Evolutionary conservation across 2,329 filamentous ascomycete genomes (phyloP).

Genomic region (Cercospora sojina): DNA sequence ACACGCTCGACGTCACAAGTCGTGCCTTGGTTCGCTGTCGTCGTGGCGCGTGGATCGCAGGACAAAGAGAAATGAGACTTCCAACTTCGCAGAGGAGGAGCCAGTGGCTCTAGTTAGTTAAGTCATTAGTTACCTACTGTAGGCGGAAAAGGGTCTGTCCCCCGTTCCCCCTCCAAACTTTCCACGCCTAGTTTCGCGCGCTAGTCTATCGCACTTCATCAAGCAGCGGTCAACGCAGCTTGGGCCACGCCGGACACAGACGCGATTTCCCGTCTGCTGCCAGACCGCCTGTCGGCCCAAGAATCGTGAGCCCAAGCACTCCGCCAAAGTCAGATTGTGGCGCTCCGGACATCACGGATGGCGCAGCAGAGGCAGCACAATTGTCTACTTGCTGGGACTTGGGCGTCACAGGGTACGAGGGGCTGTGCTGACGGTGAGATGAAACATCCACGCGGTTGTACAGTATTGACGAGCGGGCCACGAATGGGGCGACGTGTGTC

Average conservation of each 20-base stretch:
- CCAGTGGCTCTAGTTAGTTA: not conserved
- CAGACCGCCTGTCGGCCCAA: not conserved
- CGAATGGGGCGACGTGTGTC: not conserved
- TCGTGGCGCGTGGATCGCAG: not conserved
- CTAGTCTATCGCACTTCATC: not conserved
- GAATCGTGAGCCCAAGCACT: not conserved
- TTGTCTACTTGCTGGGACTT: not conserved
- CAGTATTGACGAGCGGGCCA: not conserved
- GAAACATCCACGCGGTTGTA: not conserved
- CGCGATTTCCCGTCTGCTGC: not conserved
- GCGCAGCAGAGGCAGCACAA: not conserved
- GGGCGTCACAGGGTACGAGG: not conserved
- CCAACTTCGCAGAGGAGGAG: not conserved
- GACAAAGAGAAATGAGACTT: not conserved
- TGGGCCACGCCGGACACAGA: not conserved
- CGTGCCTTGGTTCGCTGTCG: not conserved
- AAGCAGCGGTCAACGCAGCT: constrained; percentile 1
- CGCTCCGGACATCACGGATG: not conserved
- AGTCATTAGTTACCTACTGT: no score
- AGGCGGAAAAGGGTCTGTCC: not conserved
- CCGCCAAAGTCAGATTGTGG: not conserved
- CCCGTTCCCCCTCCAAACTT: not conserved
- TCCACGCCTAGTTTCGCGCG: not conserved
- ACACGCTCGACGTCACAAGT: not conserved
- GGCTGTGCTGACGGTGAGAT: not conserved